Base-by-base conservation (phyloP, 768 basidiomycete genomes). In the Podaxis rugospora region DNA sequence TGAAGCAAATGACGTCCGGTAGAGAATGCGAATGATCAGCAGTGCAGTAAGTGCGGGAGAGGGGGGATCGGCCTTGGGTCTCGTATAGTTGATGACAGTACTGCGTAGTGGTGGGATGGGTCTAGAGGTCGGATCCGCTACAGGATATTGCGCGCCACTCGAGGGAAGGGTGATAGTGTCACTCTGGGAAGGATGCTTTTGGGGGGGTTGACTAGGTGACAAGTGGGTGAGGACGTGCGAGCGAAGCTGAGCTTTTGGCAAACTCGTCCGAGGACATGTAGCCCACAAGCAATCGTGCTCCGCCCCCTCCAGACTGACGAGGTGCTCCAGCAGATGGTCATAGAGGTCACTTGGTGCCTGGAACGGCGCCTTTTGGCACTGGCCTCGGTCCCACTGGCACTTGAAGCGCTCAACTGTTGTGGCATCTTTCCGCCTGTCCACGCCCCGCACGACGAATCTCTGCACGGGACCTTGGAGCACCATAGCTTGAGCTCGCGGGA, bases 361-460 rank as follows among this genome's bases (percentile, higher is more conserved):
- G 65, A 83, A 85, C 35, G 79, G 75, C 5, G 73, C 70, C 1
- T 72, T 75, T 61, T 71, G 40, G 67, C 87, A 92, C 64, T 82
- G 78, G 3, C 79, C 84, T 55, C 79, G 81, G 64, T 87, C 76
- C 94, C 93, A 96, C 28, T 79, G 81, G 70, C 94, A 95, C 66
- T 84, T 84, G 73, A 88, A 92, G 52, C 81, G 81, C 50, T 90
- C 86, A 42, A 76, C 80, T 11, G 76, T 77, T 62, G 81, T 70
- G 0, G 80, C 67, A 59, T 87, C 84, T 71, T 86, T 87, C 58
- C 84, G 78, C 56, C 89, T 75, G 61, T 87, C 84, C 46, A 98
- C 89, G 5, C 95, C 95, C 39, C 88, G 88, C 51, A 99, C 93
- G 40, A 99, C 81, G 68, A 96, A 99, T 56, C 85, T 81, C 65